Evolutionary conservation across 225 moss, liverwort and hornwort species (phyloP).

Genomic region (Anthoceros angustus): DNA sequence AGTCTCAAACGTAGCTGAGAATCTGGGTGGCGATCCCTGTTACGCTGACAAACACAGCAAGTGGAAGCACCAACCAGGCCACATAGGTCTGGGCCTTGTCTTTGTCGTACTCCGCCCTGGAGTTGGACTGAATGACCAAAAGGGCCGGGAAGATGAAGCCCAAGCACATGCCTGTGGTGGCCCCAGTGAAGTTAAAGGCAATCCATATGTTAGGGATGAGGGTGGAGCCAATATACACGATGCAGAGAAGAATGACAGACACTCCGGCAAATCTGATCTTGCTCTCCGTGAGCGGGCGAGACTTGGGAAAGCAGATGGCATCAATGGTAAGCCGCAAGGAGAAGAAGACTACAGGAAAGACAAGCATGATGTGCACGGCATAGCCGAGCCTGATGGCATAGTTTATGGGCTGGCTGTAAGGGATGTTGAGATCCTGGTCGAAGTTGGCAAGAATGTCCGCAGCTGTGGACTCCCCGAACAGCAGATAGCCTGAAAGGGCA

Average conservation of each 20-base stretch:
- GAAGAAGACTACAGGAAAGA: conserved; percentile 84
- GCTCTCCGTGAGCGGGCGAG: conserved; percentile 46
- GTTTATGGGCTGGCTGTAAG: conserved; percentile 43
- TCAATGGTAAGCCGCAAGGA: conserved; percentile 81
- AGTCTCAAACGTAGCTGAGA: background rate
- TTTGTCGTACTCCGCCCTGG: background rate
- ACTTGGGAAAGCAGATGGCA: conserved; percentile 49
- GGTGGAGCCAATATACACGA: conserved; percentile 54
- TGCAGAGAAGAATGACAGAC: conserved; percentile 37
- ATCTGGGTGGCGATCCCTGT: conserved; percentile 35
- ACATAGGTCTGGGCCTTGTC: conserved; percentile 3
- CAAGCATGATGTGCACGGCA: conserved; percentile 83
- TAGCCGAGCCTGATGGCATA: conserved; percentile 61
- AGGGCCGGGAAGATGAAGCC: conserved; percentile 85
- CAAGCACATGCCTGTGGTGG: conserved; percentile 63
- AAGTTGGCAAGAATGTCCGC: conserved; percentile 79
- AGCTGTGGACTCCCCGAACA: conserved; percentile 63
- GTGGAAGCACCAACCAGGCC: conserved; percentile 56
- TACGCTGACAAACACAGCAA: conserved; percentile 53
- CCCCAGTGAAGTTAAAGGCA: conserved; percentile 82
- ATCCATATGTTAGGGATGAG: conserved; percentile 78
- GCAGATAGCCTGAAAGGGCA: conserved; percentile 69
- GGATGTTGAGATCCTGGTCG: conserved; percentile 55
- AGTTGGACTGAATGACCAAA: conserved; percentile 29
- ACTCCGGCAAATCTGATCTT: conserved; percentile 42